Conservation (phyloP, 129 eudicot genomes). For the sunflower (Helianthus annuus) region HanXRQr2.0-SUNRISE NC_035435.2:136857752-136858251, state of each 20-base stretch:
- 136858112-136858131: too few species aligned
- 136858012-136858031: neutral
- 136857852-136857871: conserved; percentile 64
- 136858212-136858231: too few species aligned
- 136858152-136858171: too few species aligned
- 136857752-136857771: conserved; percentile 75
- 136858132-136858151: too few species aligned
- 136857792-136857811: conserved; percentile 82
- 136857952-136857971: conserved; percentile 36
- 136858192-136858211: too few species aligned
- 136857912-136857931: conserved; percentile 59
- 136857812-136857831: conserved; percentile 63
- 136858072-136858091: neutral
- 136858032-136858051: neutral
- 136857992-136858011: neutral
- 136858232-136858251: too few species aligned
- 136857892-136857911: conserved; percentile 83
- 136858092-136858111: too few species aligned
- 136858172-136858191: too few species aligned
- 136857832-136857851: conserved; percentile 89
- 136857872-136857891: conserved; percentile 74
- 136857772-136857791: conserved; percentile 72
- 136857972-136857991: conserved; percentile 2
- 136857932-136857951: conserved; percentile 84
- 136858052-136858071: neutral